Evolutionary conservation across 352 stramenopile genomes (phyloP), one percentile per base, ranked within the genome.

Genomic region (Phytophthora agathidicida): DNA sequence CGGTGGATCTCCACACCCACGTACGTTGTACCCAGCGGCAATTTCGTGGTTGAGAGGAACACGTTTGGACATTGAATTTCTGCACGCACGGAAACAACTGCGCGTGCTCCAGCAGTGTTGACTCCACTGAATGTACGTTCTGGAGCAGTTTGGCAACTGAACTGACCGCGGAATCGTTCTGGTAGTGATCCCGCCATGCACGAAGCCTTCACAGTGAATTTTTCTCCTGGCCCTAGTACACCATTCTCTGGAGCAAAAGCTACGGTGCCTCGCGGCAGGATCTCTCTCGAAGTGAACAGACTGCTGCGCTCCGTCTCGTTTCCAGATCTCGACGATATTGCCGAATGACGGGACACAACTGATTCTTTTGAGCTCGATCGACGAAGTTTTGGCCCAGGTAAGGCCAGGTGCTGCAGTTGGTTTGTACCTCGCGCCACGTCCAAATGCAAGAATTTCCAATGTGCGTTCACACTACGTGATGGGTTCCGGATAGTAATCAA

Each of bases 61-160:
- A 93, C 82, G 36, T 87, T 89, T 5, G 85, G 83, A 8, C 71
- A 83, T 28, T 94, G 83, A 54, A 94, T 91, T 58, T 92, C 81
- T 14, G 77, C 83, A 2, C 85, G 75, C 5, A 75, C 75, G n/a
- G 78, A 86, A 39, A 89, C 77, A 2, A 51, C 58, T 11, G 46
- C 43, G 5, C 20, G 16, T 1, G 28, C 11, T 9, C 22, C 16
- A 19, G 14, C 20, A 14, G 20, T 16, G 9, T n/a, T 33, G 16
- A n/a, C 14, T 6, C 33, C 57, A 16, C n/a, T 27, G 11, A 85
- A 85, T 2, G 23, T 45, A 5, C 37, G 52, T 28, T 85, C 75
- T 7, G 50, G 33, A 1, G 46, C 50, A n/a, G 73, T 26, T n/a
- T 83, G 62, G 33, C 75, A 85, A 7, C 54, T 68, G 27, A 91